Evolutionary conservation across 1,284 basidiomycete genomes (phyloP), one percentile per base, ranked within the genome.

Genomic region (Leccinum pallidistipes): DNA sequence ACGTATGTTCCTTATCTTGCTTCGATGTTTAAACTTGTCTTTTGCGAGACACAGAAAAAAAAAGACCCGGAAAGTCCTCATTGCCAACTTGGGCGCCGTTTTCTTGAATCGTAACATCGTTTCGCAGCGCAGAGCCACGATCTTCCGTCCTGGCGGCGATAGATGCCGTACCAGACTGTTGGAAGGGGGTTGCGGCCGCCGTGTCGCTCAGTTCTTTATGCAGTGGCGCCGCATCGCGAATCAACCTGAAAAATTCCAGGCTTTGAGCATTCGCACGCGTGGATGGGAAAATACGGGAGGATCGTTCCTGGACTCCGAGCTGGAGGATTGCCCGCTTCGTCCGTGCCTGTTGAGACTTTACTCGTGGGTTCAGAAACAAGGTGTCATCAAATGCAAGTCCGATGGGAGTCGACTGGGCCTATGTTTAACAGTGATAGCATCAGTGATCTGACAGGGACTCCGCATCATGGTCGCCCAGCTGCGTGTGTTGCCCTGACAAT

Each of bases 31-130:
- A 34, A 18, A 18, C 21, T 24, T 24, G 16, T 36, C 34, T 9
- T 53, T 16, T 18, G 10, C 3, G 40, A 45, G 47, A 14, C 47
- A 49, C 12, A 36, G 34, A 36, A 50, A 24, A 16, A 27, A 47
- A 47, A 49, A 5, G 14, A 6, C 14, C 12, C 4, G 9, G 11
- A 24, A 47, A 12, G 29, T 57, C 12, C 29, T 16, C 27, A 3
- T 56, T 27, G 38, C 34, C 34, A 34, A n/a, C n/a, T n/a, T n/a
- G 3, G 40, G 16, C 10, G 2, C 53, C 60, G 24, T 62, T 36
- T 21, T 56, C 60, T 40, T 27, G 24, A 61, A 55, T 32, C 49
- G 32, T 49, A 55, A 58, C 7, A 34, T 61, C n/a, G 18, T n/a
- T 29, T 31, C n/a, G 2, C 36, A 18, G 24, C 27, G 21, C 55